These are phyloP conservation scores for Pyracantha coccinea DNA, from an alignment of 331 rosid genomes.

Conservation along the genomic window DNA sequence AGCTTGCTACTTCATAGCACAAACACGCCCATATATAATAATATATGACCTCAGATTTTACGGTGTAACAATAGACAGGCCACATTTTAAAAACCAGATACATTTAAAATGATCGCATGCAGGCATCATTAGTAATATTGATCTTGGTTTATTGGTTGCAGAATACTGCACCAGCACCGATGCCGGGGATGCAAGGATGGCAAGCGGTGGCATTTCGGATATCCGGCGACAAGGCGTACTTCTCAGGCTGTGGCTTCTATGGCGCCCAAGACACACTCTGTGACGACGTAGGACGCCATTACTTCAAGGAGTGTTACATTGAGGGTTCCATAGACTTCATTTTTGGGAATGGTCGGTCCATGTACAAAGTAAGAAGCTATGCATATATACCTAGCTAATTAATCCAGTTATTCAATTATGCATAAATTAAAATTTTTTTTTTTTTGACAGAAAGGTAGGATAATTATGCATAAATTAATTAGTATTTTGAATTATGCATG, in stretches of 20 bases:
- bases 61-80: neutral
- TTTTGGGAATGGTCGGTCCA: conserved; percentile 87
- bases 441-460: too few relatives aligned
- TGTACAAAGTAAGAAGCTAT: conserved; percentile 52
- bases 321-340: conserved; percentile 92
- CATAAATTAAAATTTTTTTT: too few relatives aligned
- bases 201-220: conserved; percentile 89
- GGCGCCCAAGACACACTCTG: conserved; percentile 89
- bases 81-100: neutral
- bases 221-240: conserved; percentile 85
- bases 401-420: neutral
- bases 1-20: neutral
- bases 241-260: conserved; percentile 75
- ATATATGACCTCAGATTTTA: neutral
- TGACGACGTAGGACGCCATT: conserved; percentile 88
- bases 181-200: conserved; percentile 97
- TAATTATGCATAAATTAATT: too few relatives aligned
- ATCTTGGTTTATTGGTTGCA: neutral
- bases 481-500: neutral
- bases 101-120: neutral
- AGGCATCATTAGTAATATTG: neutral
- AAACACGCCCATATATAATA: neutral
- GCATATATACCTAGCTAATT: neutral
- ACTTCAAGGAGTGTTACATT: conserved; percentile 80
- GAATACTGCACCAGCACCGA: conserved; percentile 93